phyloP scores from a whole-genome alignment of 179 eudicot species.

The Drosera spatulata region DNA sequence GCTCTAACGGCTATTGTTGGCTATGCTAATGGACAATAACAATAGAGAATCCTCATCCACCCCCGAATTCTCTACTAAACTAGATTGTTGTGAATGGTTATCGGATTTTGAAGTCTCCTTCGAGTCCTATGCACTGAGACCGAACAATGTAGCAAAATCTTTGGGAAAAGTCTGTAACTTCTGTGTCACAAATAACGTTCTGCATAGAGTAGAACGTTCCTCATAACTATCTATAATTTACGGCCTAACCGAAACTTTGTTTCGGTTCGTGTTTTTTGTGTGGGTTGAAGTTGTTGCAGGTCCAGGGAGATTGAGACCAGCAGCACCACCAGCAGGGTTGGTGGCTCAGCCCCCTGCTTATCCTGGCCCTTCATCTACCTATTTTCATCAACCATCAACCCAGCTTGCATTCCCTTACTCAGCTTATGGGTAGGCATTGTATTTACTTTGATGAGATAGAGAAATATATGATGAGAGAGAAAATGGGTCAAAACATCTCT shows the following conservation, averaged over 20 bases:
- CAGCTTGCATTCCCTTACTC: constrained; percentile 45
- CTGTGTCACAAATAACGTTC: too few relatives aligned
- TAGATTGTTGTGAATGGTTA: too few relatives aligned
- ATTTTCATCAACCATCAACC: constrained; percentile 31
- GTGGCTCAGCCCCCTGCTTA: constrained; percentile 23
- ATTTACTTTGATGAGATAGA: constrained; percentile 1
- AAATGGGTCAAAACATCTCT: constrained; percentile 9
- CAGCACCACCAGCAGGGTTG: constrained; percentile 18
- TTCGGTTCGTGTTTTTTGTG: neutral
- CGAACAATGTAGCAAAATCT: too few relatives aligned
- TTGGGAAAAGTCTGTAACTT: too few relatives aligned
- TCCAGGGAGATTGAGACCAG: constrained; percentile 24
- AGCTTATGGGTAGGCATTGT: constrained; percentile 32
- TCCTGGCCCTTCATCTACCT: constrained; percentile 29
- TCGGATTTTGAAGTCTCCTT: too few relatives aligned
- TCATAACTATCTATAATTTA: neutral
- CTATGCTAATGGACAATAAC: too few relatives aligned
- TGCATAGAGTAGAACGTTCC: too few relatives aligned
- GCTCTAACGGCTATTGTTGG: too few relatives aligned
- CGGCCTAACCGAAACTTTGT: neutral
- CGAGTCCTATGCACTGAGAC: too few relatives aligned
- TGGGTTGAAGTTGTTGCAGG: constrained; percentile 9
- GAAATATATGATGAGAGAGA: constrained; percentile 7
- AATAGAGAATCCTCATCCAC: too few relatives aligned
- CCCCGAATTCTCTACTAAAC: too few relatives aligned